These are phyloP conservation scores for Fraxinus sp. DNA, from an alignment of 305 asterid species.

Conservation along the genomic window DNA sequence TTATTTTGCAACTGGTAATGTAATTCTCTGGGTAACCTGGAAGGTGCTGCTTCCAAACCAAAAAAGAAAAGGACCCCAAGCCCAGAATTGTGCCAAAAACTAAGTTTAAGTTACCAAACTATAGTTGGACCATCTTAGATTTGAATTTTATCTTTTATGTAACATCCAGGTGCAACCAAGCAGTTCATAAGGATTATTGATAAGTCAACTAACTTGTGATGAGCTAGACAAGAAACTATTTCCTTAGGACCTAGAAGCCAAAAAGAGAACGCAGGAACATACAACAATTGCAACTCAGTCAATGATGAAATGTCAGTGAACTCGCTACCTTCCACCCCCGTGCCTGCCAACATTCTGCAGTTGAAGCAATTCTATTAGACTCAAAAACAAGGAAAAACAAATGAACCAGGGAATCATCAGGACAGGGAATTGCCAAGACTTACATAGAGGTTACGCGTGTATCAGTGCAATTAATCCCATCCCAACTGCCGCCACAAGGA, in stretches of 20 bases:
- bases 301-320: slow-evolving; percentile 63
- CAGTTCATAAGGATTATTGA: slow-evolving; percentile 14
- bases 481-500: slow-evolving; percentile 82
- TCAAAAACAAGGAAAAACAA: slow-evolving; percentile 1
- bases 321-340: slow-evolving; percentile 51
- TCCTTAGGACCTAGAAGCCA: slow-evolving; percentile 4
- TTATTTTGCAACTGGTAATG: not conserved
- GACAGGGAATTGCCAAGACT: slow-evolving; percentile 27
- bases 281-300: slow-evolving; percentile 53
- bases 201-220: not conserved
- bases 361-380: slow-evolving; percentile 7
- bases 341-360: slow-evolving; percentile 65
- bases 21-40: not conserved
- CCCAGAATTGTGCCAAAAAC: not conserved
- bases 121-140: not conserved
- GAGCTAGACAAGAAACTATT: not conserved
- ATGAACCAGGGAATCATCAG: slow-evolving; percentile 7
- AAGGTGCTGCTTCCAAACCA: not conserved
- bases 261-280: slow-evolving; percentile 30
- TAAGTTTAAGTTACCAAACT: not conserved
- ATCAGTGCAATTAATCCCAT: slow-evolving; percentile 57
- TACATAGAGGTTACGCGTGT: slow-evolving; percentile 68
- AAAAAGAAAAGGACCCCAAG: not conserved
- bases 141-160: not conserved
- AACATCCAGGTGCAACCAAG: slow-evolving; percentile 1